Conservation (phyloP, 2,329 filamentous ascomycete species). For the Alternaria consortialis region DNA sequence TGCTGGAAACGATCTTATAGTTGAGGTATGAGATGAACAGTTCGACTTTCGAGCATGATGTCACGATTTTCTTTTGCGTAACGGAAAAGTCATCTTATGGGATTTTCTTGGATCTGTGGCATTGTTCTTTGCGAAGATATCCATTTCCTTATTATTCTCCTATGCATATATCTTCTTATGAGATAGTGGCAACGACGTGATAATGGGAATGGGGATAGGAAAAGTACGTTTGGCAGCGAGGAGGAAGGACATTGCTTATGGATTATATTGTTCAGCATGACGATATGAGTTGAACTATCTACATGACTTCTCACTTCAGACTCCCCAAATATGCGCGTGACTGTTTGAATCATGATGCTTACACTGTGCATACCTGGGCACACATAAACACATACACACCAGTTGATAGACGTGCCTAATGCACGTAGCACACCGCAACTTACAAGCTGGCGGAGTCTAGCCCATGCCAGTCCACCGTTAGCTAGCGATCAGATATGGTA, state of each 20-base stretch:
- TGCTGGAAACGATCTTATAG: constrained; percentile 15
- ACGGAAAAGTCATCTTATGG: constrained; percentile 4
- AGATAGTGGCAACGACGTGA: not conserved
- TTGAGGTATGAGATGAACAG: constrained; percentile 19
- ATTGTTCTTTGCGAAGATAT: constrained; percentile 8
- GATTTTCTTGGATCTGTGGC: constrained; percentile 8
- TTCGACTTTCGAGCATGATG: not conserved
- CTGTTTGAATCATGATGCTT: not conserved
- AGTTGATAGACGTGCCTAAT: not conserved
- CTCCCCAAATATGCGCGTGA: not conserved
- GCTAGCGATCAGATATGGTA: not conserved
- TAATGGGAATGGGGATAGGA: not conserved
- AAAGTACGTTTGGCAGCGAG: not conserved
- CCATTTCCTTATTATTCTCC: not conserved
- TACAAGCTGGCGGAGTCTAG: not conserved
- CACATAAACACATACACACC: no score
- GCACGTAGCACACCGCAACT: not conserved
- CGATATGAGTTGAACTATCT: not conserved
- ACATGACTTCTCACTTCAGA: not conserved
- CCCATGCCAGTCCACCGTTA: not conserved
- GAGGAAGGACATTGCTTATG: not conserved
- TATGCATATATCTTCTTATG: not conserved
- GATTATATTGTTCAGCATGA: not conserved
- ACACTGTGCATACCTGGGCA: not conserved
- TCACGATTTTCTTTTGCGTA: not conserved